phyloP scores from a whole-genome alignment of 2,329 filamentous ascomycete species.

The Fusarium beomiforme region DNA sequence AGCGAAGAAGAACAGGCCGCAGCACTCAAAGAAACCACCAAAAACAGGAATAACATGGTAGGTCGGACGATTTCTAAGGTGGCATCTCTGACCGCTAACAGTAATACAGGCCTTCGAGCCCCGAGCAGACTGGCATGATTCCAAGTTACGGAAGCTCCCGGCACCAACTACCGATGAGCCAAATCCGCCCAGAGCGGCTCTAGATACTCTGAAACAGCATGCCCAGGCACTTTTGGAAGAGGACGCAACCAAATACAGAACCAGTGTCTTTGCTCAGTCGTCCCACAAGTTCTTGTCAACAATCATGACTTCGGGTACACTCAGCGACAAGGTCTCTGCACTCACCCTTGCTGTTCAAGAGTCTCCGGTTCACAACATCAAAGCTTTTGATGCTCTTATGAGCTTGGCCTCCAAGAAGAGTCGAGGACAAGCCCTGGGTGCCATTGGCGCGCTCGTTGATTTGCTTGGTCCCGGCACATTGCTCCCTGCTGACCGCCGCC shows the following conservation, averaged over 20 bases:
- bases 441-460: constrained; percentile 94
- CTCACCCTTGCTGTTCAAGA: constrained; percentile 95
- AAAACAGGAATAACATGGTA: constrained; percentile 50
- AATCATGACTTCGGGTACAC: constrained; percentile 95
- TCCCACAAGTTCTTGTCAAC: constrained; percentile 96
- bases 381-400: constrained; percentile 87
- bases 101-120: constrained; percentile 63
- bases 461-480: constrained; percentile 89
- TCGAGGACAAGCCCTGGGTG: constrained; percentile 89
- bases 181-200: constrained; percentile 54
- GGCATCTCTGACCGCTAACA: constrained; percentile 49
- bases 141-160: constrained; percentile 56
- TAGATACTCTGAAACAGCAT: constrained; percentile 70
- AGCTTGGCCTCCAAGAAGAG: constrained; percentile 90
- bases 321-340: constrained; percentile 96
- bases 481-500: constrained; percentile 82
- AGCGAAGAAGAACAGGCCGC: constrained; percentile 46
- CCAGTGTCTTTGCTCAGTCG: constrained; percentile 80
- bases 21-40: constrained; percentile 43
- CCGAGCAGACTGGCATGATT: constrained; percentile 66
- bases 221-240: constrained; percentile 79
- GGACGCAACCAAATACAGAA: constrained; percentile 80
- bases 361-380: constrained; percentile 91
- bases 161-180: constrained; percentile 57
- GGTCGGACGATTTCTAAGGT: constrained; percentile 22